These are phyloP conservation scores for Diplodia corticola DNA, from an alignment of 2,329 filamentous ascomycete genomes.

Conservation along the genomic window DNA sequence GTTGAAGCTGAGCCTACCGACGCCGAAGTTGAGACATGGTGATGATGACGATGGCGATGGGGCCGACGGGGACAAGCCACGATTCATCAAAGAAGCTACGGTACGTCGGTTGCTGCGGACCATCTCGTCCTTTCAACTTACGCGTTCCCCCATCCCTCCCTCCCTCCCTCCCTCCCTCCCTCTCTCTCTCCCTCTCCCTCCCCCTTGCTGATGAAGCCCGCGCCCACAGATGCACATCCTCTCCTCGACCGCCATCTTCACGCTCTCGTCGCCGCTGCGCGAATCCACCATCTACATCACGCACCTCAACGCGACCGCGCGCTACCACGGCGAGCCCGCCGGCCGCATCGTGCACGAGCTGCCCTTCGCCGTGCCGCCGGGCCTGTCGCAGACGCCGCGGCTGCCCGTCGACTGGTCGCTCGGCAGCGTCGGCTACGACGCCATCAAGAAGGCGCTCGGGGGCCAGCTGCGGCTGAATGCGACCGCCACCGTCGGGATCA, in stretches of 20 bases:
- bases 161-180: background rate
- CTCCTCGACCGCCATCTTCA: conserved; percentile 83
- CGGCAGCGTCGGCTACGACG: conserved; percentile 78
- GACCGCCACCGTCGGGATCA: conserved; percentile 70
- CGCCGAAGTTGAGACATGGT: conserved; percentile 62
- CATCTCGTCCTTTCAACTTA: no score
- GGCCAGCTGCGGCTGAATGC: conserved; percentile 78
- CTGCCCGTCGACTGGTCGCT: conserved; percentile 81
- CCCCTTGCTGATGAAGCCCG: background rate
- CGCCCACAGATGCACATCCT: conserved; percentile 68
- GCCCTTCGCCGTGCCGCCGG: conserved; percentile 76
- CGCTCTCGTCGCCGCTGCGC: conserved; percentile 73
- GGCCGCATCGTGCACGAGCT: conserved; percentile 74
- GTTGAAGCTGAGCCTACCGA: conserved; percentile 69
- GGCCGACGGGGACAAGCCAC: conserved; percentile 46
- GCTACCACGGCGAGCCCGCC: conserved; percentile 77
- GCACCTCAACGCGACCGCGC: conserved; percentile 78
- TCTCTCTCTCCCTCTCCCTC: background rate
- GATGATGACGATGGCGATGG: conserved; percentile 41
- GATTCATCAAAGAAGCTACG: conserved; percentile 82
- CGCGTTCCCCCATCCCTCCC: no score
- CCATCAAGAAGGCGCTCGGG: conserved; percentile 75
- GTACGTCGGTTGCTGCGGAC: no score
- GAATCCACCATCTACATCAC: conserved; percentile 75
- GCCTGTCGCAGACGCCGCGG: conserved; percentile 68